These are phyloP conservation scores for Diospyros kaki DNA, from an alignment of 148 eudicot genomes.

Conservation along the genomic window DNA sequence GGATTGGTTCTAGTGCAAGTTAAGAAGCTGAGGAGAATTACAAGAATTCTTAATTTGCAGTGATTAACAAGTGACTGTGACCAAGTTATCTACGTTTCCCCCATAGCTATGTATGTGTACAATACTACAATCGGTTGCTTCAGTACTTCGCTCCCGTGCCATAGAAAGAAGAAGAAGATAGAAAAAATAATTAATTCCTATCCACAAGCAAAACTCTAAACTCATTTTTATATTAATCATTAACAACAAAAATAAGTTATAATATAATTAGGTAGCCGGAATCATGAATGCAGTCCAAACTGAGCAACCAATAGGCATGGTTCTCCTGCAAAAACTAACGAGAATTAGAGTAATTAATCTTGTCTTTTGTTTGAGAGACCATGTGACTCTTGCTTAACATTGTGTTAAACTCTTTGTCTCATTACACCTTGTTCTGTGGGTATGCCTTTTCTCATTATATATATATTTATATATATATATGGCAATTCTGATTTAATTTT, in stretches of 20 bases:
- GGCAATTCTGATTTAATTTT: too few species aligned
- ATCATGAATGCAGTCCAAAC: not conserved
- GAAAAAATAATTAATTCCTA: too few species aligned
- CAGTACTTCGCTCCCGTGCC: not conserved
- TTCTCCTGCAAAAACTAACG: not conserved
- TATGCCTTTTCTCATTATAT: not conserved
- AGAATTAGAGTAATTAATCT: not conserved
- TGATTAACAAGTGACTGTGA: not conserved
- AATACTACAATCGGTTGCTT: not conserved
- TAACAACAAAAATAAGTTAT: too few species aligned
- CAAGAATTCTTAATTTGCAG: not conserved
- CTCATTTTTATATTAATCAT: too few species aligned
- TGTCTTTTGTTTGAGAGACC: not conserved
- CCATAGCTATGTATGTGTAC: too few species aligned
- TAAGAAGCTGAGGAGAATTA: conserved; percentile 1
- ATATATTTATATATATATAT: not conserved
- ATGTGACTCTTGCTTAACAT: not conserved
- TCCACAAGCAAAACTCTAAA: not conserved
- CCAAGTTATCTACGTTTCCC: not conserved
- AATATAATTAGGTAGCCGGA: not conserved
- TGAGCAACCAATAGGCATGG: not conserved
- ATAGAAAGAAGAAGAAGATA: not conserved
- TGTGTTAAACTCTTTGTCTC: not conserved
- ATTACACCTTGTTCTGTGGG: conserved; percentile 5
- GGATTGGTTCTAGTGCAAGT: not conserved